phyloP scores from a whole-genome alignment of 1,139 yeast species.

The Lodderomyces margitis region DNA sequence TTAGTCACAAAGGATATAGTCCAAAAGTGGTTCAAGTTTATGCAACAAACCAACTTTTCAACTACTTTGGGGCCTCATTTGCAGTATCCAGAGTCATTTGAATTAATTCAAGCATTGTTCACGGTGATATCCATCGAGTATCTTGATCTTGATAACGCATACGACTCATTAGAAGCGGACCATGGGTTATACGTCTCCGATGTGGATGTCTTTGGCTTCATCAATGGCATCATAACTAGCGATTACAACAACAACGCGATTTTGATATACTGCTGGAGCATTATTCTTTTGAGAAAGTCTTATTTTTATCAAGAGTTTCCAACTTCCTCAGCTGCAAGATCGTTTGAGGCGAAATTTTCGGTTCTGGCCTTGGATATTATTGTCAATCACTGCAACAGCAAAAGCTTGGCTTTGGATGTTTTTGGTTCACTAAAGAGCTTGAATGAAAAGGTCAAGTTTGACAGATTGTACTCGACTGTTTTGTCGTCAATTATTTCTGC shows the following conservation, averaged over 20 bases:
- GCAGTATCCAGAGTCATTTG: conserved; percentile 31
- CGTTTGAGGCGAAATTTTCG: conserved; percentile 16
- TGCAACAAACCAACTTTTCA: conserved; percentile 44
- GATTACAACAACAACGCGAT: conserved; percentile 42
- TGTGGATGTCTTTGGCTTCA: conserved; percentile 35
- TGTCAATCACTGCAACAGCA: conserved; percentile 38
- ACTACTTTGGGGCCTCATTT: conserved; percentile 26
- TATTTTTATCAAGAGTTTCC: conserved; percentile 43
- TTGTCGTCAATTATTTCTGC: conserved; percentile 59
- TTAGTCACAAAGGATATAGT: conserved; percentile 31
- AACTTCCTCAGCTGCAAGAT: conserved; percentile 11
- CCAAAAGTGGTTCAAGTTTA: conserved; percentile 55
- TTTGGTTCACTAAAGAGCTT: conserved; percentile 44
- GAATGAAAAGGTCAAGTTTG: conserved; percentile 47
- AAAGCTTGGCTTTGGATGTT: conserved; percentile 47
- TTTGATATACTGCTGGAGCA: conserved; percentile 69
- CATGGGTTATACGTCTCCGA: conserved; percentile 44
- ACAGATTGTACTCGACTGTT: conserved; percentile 54
- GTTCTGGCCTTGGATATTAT: conserved; percentile 16
- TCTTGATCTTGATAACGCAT: conserved; percentile 52
- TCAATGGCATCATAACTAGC: conserved; percentile 36
- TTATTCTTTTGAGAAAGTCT: conserved; percentile 56
- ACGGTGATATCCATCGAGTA: conserved; percentile 51
- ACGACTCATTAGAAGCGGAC: conserved; percentile 32
- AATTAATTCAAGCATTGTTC: conserved; percentile 45